Evolutionary conservation across 192 early-diverging fungal species (phyloP).

Genomic region (Entomortierella parvispora): DNA sequence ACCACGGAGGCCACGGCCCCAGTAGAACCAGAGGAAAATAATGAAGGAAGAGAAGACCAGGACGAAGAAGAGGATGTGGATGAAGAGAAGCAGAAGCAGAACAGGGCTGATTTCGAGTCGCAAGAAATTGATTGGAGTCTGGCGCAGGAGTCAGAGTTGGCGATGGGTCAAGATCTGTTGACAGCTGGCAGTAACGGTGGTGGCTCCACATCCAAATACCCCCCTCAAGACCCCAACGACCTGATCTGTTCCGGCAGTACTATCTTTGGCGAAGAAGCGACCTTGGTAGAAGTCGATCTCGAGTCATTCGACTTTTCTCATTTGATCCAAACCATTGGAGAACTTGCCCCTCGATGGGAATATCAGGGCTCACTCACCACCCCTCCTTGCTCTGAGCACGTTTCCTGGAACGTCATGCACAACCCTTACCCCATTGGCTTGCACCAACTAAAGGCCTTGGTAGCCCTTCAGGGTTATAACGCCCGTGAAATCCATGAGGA

Average conservation of each 20-base stretch:
- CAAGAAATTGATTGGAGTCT: not conserved
- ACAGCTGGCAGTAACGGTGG: not conserved
- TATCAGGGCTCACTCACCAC: conserved; percentile 68
- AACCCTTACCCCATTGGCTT: conserved; percentile 30
- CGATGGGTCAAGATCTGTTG: too few species aligned
- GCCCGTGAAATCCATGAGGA: conserved; percentile 36
- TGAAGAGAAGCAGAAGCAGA: not conserved
- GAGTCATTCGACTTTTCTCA: conserved; percentile 5
- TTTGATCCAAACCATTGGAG: not conserved
- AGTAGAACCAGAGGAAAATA: not conserved
- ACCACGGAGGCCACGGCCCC: not conserved
- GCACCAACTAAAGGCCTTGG: conserved; percentile 32
- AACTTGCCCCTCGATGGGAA: conserved; percentile 6
- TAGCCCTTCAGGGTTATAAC: conserved; percentile 51
- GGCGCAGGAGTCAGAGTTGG: not conserved
- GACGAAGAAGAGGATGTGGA: not conserved
- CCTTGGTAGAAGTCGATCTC: not conserved
- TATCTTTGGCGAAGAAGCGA: not conserved
- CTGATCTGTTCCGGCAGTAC: not conserved
- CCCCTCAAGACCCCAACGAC: not conserved
- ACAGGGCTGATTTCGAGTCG: conserved; percentile 1
- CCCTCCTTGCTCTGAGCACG: conserved; percentile 69
- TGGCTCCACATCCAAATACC: not conserved
- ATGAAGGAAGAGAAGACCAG: not conserved
- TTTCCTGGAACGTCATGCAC: conserved; percentile 55